A percentile compares a stretch with the other conserved stretches of the same genome.
Evolutionary conservation across 1,284 basidiomycete genomes (phyloP).

Genomic region (Melampsora americana): DNA sequence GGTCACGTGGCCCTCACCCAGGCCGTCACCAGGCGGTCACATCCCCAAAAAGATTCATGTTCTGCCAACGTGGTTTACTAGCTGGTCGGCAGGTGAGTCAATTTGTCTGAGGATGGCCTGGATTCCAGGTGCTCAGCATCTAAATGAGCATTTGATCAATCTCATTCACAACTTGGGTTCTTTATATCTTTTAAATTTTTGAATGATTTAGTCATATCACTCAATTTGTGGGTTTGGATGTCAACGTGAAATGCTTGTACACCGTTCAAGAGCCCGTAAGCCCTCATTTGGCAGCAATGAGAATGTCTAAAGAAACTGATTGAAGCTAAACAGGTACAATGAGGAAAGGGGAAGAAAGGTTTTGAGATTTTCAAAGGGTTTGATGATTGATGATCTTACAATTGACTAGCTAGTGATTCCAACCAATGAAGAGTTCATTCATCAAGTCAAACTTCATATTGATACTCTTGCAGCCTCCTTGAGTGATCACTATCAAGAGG

Average conservation of each 20-base stretch:
- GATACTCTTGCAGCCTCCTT: slow-evolving; percentile 60
- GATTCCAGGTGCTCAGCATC: too few species aligned
- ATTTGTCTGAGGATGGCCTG: too few species aligned
- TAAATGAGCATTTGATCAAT: too few species aligned
- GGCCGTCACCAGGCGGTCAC: too few species aligned
- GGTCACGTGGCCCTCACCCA: too few species aligned
- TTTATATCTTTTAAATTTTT: too few species aligned
- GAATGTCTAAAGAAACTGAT: slow-evolving; percentile 54
- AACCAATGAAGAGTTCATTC: slow-evolving; percentile 66
- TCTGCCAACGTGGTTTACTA: too few species aligned
- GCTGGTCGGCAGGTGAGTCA: too few species aligned
- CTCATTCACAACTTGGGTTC: too few species aligned
- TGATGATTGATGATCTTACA: neutral
- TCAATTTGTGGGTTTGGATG: slow-evolving; percentile 59
- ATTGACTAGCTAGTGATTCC: slow-evolving; percentile 48
- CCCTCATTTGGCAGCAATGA: slow-evolving; percentile 78
- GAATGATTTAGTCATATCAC: slow-evolving; percentile 78
- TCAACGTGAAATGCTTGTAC: slow-evolving; percentile 73
- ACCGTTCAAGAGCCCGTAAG: slow-evolving; percentile 84
- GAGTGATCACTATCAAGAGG: slow-evolving; percentile 54
- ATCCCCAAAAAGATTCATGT: too few species aligned
- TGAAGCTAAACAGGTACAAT: slow-evolving; percentile 56
- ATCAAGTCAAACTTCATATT: slow-evolving; percentile 63
- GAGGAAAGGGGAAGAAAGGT: too few species aligned
- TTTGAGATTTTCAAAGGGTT: too few species aligned